Evolutionary conservation across 108 stramenopile species (phyloP), one percentile per base, ranked within the genome.

Genomic region (Nitzschia putrida): DNA sequence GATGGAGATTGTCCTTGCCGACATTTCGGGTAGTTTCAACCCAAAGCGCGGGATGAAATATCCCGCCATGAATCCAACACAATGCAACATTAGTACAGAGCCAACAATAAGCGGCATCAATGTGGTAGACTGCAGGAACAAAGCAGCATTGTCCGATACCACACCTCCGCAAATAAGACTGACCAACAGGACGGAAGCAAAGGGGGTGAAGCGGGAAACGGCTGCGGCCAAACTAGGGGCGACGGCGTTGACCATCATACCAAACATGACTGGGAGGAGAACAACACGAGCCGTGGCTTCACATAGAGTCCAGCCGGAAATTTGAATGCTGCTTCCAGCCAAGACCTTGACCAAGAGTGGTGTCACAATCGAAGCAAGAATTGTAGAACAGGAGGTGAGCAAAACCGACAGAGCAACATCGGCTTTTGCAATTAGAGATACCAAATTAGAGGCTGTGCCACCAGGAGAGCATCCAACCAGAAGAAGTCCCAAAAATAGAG

Each of bases 371-470:
- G 90, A 80, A 5, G 97, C 97, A 47, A 94, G 57, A 4, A 97
- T 66, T 9, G 97, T 97, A 29, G 95, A 96, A 53, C 86, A 89
- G 0, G 94, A 76, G 8, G 97, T 98, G 58, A 98, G 76, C 9
- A 94, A 24, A 12, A 97, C 94, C 16, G 82, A 84, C 3, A 98
- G 81, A 10, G 96, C 95, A 9, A 98, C 95, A 80, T 97, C 91
- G n/a, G 96, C 97, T n/a, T 85, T 78, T 24, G 96, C 95, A 71
- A 98, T 92, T 10, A 98, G 74, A 13, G 90, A 79, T 5, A 98
- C 96, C 8, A 98, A 74, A 74, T 98, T 98, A 50, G 88, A 90
- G 1, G 96, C 96, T 8, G 96, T 96, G n/a, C 96, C 97, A 23
- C 97, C 97, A 10, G 95, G 95, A 20, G 81, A 86, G 67, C 90